phyloP scores from a whole-genome alignment of 345 rosid genomes.

The Limnanthes douglasii region DNA sequence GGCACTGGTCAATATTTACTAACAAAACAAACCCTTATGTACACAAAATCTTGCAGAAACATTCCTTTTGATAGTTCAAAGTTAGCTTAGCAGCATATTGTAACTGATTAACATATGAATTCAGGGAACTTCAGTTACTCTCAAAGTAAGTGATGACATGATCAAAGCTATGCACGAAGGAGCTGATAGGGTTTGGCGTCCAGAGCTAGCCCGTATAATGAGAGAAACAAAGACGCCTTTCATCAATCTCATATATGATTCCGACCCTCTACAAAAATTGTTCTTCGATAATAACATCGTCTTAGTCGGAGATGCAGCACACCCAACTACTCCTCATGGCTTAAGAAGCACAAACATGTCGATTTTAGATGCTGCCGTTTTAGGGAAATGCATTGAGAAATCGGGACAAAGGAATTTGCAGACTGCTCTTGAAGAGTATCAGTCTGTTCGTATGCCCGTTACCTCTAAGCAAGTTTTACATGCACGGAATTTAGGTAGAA shows the following conservation, averaged over 20 bases:
- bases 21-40: no score
- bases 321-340: conserved; percentile 71
- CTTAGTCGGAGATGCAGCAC: conserved; percentile 72
- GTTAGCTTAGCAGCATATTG: neutral
- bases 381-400: conserved; percentile 48
- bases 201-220: conserved; percentile 42
- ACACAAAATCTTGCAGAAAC: no score
- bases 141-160: conserved; percentile 41
- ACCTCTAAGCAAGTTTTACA: conserved; percentile 48
- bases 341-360: conserved; percentile 85
- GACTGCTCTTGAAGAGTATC: conserved; percentile 60
- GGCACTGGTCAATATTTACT: no score
- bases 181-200: conserved; percentile 53
- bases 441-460: conserved; percentile 39
- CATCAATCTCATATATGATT: conserved; percentile 61
- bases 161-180: conserved; percentile 40
- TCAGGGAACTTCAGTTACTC: conserved; percentile 59
- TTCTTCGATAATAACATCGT: conserved; percentile 45
- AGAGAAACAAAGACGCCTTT: conserved; percentile 69
- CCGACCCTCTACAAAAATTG: conserved; percentile 35
- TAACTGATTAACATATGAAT: neutral
- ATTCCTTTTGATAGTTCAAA: no score
- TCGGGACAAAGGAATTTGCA: conserved; percentile 27
- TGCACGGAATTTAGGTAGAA: conserved; percentile 35
- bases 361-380: conserved; percentile 42